A percentile compares a stretch with the other conserved stretches of the same genome.
phyloP scores from a whole-genome alignment of 495 filamentous ascomycete species.

The Podospora pseudoanserina region DNA sequence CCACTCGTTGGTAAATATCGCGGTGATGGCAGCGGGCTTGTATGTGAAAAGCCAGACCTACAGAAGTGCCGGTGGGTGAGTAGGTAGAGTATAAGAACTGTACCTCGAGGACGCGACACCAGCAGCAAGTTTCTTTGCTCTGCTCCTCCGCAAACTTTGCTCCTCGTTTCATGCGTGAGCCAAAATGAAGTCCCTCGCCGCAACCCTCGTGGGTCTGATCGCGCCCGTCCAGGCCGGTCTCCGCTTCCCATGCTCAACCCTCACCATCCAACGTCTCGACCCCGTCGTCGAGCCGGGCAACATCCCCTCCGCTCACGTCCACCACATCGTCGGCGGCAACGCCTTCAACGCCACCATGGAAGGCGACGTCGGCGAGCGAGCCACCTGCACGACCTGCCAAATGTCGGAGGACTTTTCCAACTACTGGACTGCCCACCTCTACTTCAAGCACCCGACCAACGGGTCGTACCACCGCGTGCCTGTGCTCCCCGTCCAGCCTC shows the following conservation, averaged over 20 bases:
- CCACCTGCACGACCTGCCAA: conserved; percentile 31
- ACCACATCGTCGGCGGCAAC: conserved; percentile 50
- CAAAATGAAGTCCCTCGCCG: conserved; percentile 10
- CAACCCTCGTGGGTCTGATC: conserved; percentile 7
- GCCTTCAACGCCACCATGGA: conserved; percentile 49
- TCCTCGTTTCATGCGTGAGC: background rate
- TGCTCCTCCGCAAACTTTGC: background rate
- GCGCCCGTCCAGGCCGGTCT: conserved; percentile 16
- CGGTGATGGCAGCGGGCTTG: background rate
- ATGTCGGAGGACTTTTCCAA: conserved; percentile 30
- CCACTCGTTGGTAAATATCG: background rate
- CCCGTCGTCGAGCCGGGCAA: conserved; percentile 41
- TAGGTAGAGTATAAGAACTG: background rate
- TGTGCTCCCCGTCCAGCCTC: conserved; percentile 36
- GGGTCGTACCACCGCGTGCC: conserved; percentile 43
- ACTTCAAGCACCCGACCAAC: conserved; percentile 47
- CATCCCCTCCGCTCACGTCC: conserved; percentile 43
- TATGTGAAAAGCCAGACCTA: background rate
- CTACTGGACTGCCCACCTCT: conserved; percentile 46
- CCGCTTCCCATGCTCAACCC: conserved; percentile 20
- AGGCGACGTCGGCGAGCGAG: conserved; percentile 44
- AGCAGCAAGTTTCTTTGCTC: background rate
- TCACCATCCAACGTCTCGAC: conserved; percentile 41
- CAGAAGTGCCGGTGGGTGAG: background rate
- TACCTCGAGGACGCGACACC: background rate